Base-by-base conservation (phyloP, 805 yeast genomes). In the Candida lessepsii region DNA sequence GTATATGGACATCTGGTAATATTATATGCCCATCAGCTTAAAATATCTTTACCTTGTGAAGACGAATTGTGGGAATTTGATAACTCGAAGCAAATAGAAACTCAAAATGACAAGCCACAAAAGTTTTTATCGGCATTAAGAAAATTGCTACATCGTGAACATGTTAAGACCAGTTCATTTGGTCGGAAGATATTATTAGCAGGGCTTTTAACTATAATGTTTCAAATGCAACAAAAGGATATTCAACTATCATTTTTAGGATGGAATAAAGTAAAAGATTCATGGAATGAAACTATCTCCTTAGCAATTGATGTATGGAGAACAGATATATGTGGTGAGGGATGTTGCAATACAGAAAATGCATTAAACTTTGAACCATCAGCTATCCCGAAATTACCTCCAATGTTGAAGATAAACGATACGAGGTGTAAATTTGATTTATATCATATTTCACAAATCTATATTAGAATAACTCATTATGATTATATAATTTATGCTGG, bases 401-500 rank as follows among this genome's bases (percentile, higher is more conserved):
- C 58, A 2, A 49, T 51, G 54, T 35, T 58, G 6, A 37, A 52
- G 25, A 16, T 29, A 5, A 46, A 48, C 24, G 62, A 60, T 44
- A 48, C 48, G 11, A 29, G 60, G 11, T 58, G 63, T 39, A 58
- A 57, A 38, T 49, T 54, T 36, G 41, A 54, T 21, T 45, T 57
- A 8, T 59, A 59, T 38, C 63, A 58, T 42, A 50, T 59, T 18
- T 49, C 61, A 7, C 63, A 59, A 39, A 54, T 54, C 8, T 55
- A 48, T 34, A 51, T 58, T 58, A 39, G 60, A 30, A 56, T 59
- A 10, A 51, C 57, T 9, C 63, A 60, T 34, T 58, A 60, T 37
- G 65, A 60, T 39, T 56, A 52, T 36, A 57, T 60, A 23, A 52
- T 57, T 9, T 60, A 45, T 39, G 61, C 65, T 28, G 65, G 65